A percentile compares a stretch with the other conserved stretches of the same genome.
These are phyloP conservation scores for Eucalyptus curtisii DNA, from an alignment of 345 rosid genomes.

Conservation along the genomic window DNA sequence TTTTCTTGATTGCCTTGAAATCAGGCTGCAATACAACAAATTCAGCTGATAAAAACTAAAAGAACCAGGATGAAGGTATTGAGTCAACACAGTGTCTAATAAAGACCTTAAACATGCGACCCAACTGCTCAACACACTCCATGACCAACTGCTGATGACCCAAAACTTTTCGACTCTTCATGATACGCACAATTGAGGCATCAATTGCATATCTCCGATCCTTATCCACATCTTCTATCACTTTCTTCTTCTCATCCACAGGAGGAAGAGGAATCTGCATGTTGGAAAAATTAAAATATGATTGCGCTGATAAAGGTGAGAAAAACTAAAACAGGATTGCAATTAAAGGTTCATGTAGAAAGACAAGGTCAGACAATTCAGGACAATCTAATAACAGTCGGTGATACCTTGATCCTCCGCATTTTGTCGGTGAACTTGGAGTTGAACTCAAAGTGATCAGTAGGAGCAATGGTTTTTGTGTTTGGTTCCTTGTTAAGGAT, in stretches of 20 bases:
- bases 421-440: slow-evolving; percentile 70
- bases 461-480: slow-evolving; percentile 43
- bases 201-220: slow-evolving; percentile 89
- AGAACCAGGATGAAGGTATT: background rate
- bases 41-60: background rate
- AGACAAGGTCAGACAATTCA: background rate
- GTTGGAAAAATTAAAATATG: background rate
- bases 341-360: background rate
- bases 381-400: background rate
- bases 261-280: slow-evolving; percentile 91
- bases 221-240: slow-evolving; percentile 89
- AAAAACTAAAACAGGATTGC: background rate
- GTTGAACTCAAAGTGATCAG: slow-evolving; percentile 60
- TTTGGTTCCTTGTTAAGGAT: slow-evolving; percentile 56
- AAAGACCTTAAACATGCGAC: slow-evolving; percentile 90
- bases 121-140: slow-evolving; percentile 90
- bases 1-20: slow-evolving; percentile 86
- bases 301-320: background rate
- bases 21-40: slow-evolving; percentile 57
- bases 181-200: slow-evolving; percentile 95
- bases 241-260: slow-evolving; percentile 86
- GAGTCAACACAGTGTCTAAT: background rate
- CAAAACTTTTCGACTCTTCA: slow-evolving; percentile 86
- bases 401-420: slow-evolving; percentile 86
- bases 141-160: slow-evolving; percentile 76